These are phyloP conservation scores for Tulasnella sp. DNA, from an alignment of 768 basidiomycete genomes.

Conservation along the genomic window DNA sequence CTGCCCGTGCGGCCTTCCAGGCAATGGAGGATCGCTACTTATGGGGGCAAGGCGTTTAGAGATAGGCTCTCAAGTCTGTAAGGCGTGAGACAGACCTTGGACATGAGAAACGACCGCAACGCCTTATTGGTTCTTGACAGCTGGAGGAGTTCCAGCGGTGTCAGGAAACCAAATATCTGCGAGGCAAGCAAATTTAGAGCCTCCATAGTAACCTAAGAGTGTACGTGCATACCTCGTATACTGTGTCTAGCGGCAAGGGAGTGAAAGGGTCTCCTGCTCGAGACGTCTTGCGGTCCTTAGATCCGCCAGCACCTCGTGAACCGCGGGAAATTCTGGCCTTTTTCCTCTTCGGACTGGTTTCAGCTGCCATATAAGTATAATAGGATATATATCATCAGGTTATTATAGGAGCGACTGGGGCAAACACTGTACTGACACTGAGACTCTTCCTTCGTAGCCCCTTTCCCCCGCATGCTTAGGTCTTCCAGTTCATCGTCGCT, in stretches of 20 bases:
- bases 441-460: neutral
- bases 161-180: conserved; percentile 10
- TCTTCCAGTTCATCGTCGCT: neutral
- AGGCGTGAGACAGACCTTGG: neutral
- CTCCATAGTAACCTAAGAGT: neutral
- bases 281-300: neutral
- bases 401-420: neutral
- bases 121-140: conserved; percentile 18
- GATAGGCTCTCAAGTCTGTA: too few species aligned
- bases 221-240: neutral
- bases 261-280: neutral
- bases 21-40: neutral
- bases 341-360: neutral
- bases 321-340: neutral
- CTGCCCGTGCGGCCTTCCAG: neutral
- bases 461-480: neutral
- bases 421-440: neutral
- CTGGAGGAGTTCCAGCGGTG: conserved; percentile 18
- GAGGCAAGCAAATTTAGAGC: too few species aligned
- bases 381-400: neutral
- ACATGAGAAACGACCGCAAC: conserved; percentile 6
- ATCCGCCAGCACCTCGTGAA: neutral
- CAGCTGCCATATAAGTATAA: neutral
- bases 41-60: too few species aligned
- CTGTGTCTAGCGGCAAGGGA: neutral